phyloP scores from a whole-genome alignment of 2,329 filamentous ascomycete genomes.

The Ophiostoma tasmaniense region DNA sequence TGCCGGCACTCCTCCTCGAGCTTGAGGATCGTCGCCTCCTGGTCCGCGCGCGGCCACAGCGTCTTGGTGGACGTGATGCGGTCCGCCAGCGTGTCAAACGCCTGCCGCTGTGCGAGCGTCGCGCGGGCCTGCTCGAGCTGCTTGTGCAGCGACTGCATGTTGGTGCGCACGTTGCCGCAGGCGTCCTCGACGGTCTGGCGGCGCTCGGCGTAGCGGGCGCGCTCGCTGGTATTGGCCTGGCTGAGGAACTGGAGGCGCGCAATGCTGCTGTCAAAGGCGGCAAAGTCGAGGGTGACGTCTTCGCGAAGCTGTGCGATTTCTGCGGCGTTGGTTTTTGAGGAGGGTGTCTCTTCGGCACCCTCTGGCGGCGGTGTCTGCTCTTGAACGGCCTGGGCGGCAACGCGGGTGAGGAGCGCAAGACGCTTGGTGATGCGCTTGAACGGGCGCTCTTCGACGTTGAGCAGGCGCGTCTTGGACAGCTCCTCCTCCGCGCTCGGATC shows the following conservation, averaged over 20 bases:
- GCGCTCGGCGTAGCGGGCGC: slow-evolving; percentile 72
- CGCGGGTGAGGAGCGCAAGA: slow-evolving; percentile 59
- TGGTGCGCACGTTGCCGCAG: slow-evolving; percentile 67
- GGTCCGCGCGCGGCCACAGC: slow-evolving; percentile 76
- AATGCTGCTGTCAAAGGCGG: slow-evolving; percentile 77
- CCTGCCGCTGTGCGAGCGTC: slow-evolving; percentile 68
- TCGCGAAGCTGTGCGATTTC: slow-evolving; percentile 65
- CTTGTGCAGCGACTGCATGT: slow-evolving; percentile 59
- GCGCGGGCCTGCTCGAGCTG: slow-evolving; percentile 69
- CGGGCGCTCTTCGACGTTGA: slow-evolving; percentile 85
- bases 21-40: slow-evolving; percentile 67
- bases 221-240: slow-evolving; percentile 73
- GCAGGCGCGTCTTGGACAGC: slow-evolving; percentile 76
- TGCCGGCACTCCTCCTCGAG: slow-evolving; percentile 82
- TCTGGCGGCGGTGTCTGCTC: slow-evolving; percentile 62
- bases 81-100: slow-evolving; percentile 80
- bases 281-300: slow-evolving; percentile 80
- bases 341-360: slow-evolving; percentile 12
- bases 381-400: slow-evolving; percentile 45
- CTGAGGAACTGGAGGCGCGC: slow-evolving; percentile 81
- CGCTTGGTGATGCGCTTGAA: slow-evolving; percentile 84
- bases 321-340: slow-evolving; percentile 18
- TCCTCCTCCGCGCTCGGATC: slow-evolving; percentile 71
- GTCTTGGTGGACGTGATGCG: slow-evolving; percentile 75
- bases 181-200: slow-evolving; percentile 71